Percentiles rank a stretch among this genome's conserved stretches.
Conservation (phyloP, 257 asterid species). For the Scutellaria minor region DNA sequence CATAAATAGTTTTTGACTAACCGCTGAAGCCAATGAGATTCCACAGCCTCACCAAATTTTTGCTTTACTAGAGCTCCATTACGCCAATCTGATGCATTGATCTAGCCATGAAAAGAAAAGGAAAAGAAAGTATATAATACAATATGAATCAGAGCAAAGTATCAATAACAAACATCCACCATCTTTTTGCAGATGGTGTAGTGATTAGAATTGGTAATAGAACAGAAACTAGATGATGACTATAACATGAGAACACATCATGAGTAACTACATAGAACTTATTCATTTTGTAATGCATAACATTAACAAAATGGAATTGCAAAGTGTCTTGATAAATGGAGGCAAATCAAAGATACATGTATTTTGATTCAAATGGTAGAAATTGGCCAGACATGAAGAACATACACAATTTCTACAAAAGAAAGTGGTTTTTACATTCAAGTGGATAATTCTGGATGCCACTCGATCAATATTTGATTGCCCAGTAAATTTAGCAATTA, state of each 20-base stretch:
- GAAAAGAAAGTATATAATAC: conserved; percentile 14
- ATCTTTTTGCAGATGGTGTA: too few species aligned
- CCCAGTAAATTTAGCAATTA: conserved; percentile 9
- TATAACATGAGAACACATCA: conserved; percentile 9
- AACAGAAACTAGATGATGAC: conserved; percentile 13
- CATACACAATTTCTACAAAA: neutral
- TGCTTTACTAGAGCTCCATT: conserved; percentile 92
- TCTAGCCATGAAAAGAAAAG: conserved; percentile 46
- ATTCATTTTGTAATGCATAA: neutral
- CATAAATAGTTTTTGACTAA: conserved; percentile 45
- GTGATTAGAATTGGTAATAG: too few species aligned
- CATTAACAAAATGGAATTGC: neutral
- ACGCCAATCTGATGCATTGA: conserved; percentile 98
- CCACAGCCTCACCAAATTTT: conserved; percentile 96
- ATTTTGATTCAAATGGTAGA: neutral
- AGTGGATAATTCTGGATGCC: conserved; percentile 8
- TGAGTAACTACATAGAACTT: conserved; percentile 13
- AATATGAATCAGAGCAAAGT: conserved; percentile 23
- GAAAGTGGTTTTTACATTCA: neutral
- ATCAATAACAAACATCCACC: neutral
- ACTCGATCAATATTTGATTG: neutral
- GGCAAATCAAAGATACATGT: neutral
- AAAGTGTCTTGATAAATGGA: conserved; percentile 4
- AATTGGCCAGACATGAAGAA: neutral
- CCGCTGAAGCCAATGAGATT: conserved; percentile 92